Evolutionary conservation across 768 basidiomycete genomes (phyloP), one percentile per base, ranked within the genome.

Genomic region (Phanerochaete sordida): DNA sequence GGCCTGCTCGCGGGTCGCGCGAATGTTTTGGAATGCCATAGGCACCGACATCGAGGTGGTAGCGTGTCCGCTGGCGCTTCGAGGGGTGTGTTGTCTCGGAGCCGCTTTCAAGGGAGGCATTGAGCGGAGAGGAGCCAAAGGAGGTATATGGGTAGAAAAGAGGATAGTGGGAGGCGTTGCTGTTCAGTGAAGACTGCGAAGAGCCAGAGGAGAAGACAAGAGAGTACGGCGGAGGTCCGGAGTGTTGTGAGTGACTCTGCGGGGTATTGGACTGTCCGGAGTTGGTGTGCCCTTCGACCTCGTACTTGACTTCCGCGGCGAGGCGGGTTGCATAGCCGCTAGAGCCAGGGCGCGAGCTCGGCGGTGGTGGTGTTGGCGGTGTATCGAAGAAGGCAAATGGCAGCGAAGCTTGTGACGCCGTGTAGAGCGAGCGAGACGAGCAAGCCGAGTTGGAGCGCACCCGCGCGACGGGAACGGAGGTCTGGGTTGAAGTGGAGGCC

Each of bases 11-110:
- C 16, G 59, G 66, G 23, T 47, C 65, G 19, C 58, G 65, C 35
- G 58, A 72, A 51, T 65, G 71, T 71, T 95, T 95, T 0, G 93
- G 87, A 53, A 94, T 90, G 4, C 93, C 93, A 64, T 91, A 93
- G 13, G 91, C 91, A 16, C 89, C 92, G 15, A 87, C 84, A 52
- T 91, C 87, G 35, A 95, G 79, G 62, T 82, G 77, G 64, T 78
- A 82, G 35, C 77, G 69, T 19, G 66, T 69, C 50, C 66, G 66
- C 26, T 71, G 68, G 49, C 71, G 68, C 68, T 74, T 74, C 56
- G 68, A 61, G 31, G 63, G 60, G 60, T 66, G 62, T 24, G 62
- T 48, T 16, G 61, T 62, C 54, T 58, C 66, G 46, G 5, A 54
- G 44, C 56, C 62, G 19, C 63, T n/a, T 15, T 60, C 62, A 16